Evolutionary conservation across 306 rosid species (phyloP), one percentile per base, ranked within the genome.

Genomic region (Gastrolobium villosum): DNA sequence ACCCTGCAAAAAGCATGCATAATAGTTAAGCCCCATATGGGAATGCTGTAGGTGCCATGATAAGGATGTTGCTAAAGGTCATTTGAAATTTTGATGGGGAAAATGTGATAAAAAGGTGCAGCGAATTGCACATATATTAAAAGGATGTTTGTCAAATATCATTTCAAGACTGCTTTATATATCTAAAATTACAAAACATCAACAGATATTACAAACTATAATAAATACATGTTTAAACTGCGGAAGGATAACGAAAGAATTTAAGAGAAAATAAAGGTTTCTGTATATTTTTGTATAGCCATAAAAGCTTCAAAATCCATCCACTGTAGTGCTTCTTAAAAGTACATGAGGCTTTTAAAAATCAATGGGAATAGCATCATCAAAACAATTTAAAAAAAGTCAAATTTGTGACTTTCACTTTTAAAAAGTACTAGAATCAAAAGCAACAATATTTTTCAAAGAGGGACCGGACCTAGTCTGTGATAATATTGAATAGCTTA

Each of bases 1-100:
- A 72, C 99, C 99, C 97, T 95, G 90, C 84, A 72, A 82, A 78
- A 60, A 82, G 49, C 79, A 79, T 37, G 70, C 65, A 84, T 14
- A 39, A n/a, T 4, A 61, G 49, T 69, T 54, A 70, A 50, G 69
- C 41, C 13, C 10, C 35, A 5, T n/a, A 34, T 7, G 9, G n/a
- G 37, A 68, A 34, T 77, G 67, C 45, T 59, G 55, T 8, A 57
- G 56, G 9, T 5, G 44, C 57, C 65, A 31, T 39, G 32, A 40
- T 39, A 67, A 60, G 26, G 41, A 39, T 30, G 49, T 2, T 56
- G 75, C 10, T 41, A 39, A 61, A 55, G 41, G 14, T 66, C 52
- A 37, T 55, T 36, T 70, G 31, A 57, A 57, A 56, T 46, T 56
- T 72, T 56, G 20, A 56, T 46, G 11, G 30, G 41, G 6, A 65